phyloP scores from a whole-genome alignment of 2,329 filamentous ascomycete genomes.

The Pseudogymnoascus verrucosus region DNA sequence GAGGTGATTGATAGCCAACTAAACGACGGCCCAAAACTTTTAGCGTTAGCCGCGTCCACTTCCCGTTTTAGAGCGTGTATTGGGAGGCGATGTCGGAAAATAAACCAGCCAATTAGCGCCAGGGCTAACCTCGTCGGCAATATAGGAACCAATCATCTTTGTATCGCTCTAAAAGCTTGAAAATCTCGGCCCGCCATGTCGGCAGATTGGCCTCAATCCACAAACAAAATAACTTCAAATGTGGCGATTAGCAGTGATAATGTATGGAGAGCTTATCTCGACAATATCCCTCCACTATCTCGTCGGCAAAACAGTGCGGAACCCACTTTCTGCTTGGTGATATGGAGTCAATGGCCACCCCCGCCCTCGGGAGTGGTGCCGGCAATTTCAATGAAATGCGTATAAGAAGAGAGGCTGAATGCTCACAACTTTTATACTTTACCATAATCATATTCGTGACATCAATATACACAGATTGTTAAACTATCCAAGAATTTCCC shows the following conservation, averaged over 20 bases:
- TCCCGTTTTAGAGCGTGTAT: not conserved
- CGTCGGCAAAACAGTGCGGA: constrained; percentile 1
- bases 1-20: not conserved
- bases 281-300: not conserved
- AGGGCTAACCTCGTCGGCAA: not conserved
- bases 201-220: not conserved
- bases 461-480: not conserved
- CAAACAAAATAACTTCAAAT: not conserved
- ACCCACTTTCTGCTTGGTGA: not conserved
- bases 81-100: not conserved
- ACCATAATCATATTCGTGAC: not conserved
- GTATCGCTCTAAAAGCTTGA: not conserved
- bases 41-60: not conserved
- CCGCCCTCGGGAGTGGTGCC: not conserved
- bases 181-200: not conserved
- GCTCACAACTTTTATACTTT: not conserved
- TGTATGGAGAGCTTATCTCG: not conserved
- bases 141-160: not conserved
- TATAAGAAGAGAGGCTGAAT: not conserved
- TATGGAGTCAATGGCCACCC: not conserved
- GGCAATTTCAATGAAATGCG: not conserved
- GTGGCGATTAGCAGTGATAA: not conserved
- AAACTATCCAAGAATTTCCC: not conserved
- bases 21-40: not conserved
- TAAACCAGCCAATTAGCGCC: not conserved